Evolutionary conservation across 306 rosid genomes (phyloP), one percentile per base, ranked within the genome.

Genomic region (Phaseolus lunatus): DNA sequence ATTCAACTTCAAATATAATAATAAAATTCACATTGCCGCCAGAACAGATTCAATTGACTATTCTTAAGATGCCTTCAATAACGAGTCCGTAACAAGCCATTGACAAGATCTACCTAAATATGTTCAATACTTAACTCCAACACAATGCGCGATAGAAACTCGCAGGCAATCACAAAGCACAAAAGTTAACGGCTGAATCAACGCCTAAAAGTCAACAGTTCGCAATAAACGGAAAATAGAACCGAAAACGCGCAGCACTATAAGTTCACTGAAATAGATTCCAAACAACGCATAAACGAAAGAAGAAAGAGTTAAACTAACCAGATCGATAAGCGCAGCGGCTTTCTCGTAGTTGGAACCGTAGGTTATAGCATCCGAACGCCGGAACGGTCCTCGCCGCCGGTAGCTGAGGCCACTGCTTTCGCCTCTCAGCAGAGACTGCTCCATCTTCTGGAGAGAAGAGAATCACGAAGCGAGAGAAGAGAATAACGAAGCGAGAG

Each of bases 291-390:
- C 11, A 50, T 16, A 15, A 26, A 44, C 27, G 57, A 9, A 52
- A 20, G 1, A 72, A 27, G n/a, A 67, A 1, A 11, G 61, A 72
- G 41, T 4, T 19, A 82, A 68, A 72, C 82, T 22, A 62, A 95
- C 98, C 97, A 95, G 89, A 89, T 95, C 99, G 62, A 95, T 80
- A 20, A 95, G 90, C 0, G 97, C 98, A 2, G 97, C 98, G 2
- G 98, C 98, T 86, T 84, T 92, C 81, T 86, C 88, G 70, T 80
- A 87, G 37, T 82, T 48, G 45, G 97, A 82, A 73, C 98, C 99
- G 77, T 62, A 78, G 49, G 93, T 62, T 77, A 95, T 81, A 31
- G 97, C 97, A 41, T 95, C 89, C 10, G 96, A 39, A 68, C 92
- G 93, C 14, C 85, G 85, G 27, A 8, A 9, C 18, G 29, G 2